Evolutionary conservation across 1,284 basidiomycete species (phyloP), one percentile per base, ranked within the genome.

Genomic region (Trametes pubescens): DNA sequence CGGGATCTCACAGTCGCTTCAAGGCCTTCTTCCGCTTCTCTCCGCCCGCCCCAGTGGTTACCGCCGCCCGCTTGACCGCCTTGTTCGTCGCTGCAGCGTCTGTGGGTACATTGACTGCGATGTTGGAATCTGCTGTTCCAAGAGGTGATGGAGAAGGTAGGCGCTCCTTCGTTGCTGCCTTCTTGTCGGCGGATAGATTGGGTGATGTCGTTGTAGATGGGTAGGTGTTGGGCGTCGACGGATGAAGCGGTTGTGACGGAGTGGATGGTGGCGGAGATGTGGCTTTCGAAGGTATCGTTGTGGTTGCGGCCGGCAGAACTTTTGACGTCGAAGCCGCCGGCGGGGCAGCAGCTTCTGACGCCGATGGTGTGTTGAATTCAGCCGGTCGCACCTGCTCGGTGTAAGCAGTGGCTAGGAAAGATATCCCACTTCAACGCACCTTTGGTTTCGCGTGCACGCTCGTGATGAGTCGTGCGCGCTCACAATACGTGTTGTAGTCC

Each of bases 21-120:
- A 94, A 77, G 13, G 91, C 92, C 81, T 93, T 94, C 83, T 93
- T 93, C 75, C 91, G 83, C 79, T 93, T 93, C 77, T 92, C 91
- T 13, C 84, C 86, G 8, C 84, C 85, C 1, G 81, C 82, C 10
- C 78, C 75, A 0, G 78, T 82, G 1, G 79, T 78, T 3, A 81
- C 81, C 8, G 91, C 90, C 4, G 87, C 81, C 51, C 90, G 79
- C 76, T 92, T 92, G 58, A 90, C 82, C 0, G 89, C 84, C 74
- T 91, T 92, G 11, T 79, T 71, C 18, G 76, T 74, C 11, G 79
- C 74, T 1, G 76, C 8, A 32, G 29, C 76, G 40, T 56, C 38
- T 18, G 80, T 72, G 18, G 74, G 76, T n/a, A 75, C 74, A 26
- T 79, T 75, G 0, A 74, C 72, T 1, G 81, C 80, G 22, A 90